Evolutionary conservation across 164 flowering plant genomes (phyloP), one percentile per base, ranked within the genome.

Genomic region (Cinnamomum micranthum): DNA sequence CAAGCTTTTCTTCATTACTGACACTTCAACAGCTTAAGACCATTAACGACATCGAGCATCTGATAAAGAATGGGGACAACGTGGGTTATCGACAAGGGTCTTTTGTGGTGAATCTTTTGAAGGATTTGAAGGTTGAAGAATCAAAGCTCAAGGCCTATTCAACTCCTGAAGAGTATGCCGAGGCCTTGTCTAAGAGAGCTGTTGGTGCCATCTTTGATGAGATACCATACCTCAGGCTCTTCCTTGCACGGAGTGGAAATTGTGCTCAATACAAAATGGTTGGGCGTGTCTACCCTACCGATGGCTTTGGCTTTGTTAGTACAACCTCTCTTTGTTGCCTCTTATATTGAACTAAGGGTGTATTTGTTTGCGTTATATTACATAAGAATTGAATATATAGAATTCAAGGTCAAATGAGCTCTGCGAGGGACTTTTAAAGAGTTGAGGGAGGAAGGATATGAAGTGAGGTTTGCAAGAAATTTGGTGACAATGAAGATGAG

Each of bases 1-100:
- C 91, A 17, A 90, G 88, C 52, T 82, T 89, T 27, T 76, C 90
- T 6, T 86, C 91, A 1, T 81, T 82, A 73, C 50, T 89, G 12
- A 88, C 89, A 2, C 84, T 88, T 2, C 79, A 78, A 62, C 78
- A 76, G 64, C 85, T 87, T 12, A 79, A 76, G 52, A 51, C 83
- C 0, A 72, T 84, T 0, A 82, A 81, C 0, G 81, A 81, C 24
- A 52, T 90, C 3, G 24, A 6, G 6, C 7, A 6, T 33, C 10
- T 14, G 20, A 27, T 27, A 2, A 27, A 27, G 28, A 27, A 28
- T 3, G 62, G 27, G 27, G 27, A 27, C 27, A 27, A 27, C 1
- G 79, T 81, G 20, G 81, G 81, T 6, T 78, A 74, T 50, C 81
- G 69, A 17, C 4, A 73, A 2, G 81, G 75, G 23, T 81, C 83